Conservation (phyloP, 345 rosid genomes). For the Atalantia buxifolia region DNA sequence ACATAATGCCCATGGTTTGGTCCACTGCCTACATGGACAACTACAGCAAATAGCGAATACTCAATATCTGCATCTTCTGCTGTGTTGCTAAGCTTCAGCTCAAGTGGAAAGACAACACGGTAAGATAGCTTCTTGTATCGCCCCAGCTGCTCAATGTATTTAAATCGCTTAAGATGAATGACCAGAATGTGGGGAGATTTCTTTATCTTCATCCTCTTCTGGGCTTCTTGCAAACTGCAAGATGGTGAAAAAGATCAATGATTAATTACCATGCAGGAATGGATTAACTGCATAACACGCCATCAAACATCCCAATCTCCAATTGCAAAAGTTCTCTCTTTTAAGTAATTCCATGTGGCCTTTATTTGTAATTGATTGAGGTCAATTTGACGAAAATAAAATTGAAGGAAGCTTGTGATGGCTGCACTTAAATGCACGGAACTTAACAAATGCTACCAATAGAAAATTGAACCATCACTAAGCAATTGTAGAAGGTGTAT, state of each 20-base stretch:
- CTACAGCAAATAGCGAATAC: conserved; percentile 95
- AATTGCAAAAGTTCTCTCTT: not conserved
- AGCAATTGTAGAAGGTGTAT: not conserved
- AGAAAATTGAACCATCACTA: not conserved
- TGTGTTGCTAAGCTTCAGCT: conserved; percentile 92
- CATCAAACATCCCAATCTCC: not conserved
- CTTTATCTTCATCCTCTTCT: conserved; percentile 99
- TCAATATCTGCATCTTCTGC: conserved; percentile 86
- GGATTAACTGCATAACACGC: not conserved
- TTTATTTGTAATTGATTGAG: not conserved
- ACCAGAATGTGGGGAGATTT: conserved; percentile 91
- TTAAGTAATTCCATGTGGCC: not conserved
- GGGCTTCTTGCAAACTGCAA: conserved; percentile 98
- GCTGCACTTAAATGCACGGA: not conserved
- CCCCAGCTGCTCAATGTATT: conserved; percentile 93
- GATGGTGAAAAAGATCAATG: not conserved
- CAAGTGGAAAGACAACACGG: conserved; percentile 90
- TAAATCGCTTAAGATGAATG: conserved; percentile 92
- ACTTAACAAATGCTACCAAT: not conserved
- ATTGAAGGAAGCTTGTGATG: not conserved
- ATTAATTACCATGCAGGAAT: not conserved
- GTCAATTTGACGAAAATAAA: not conserved
- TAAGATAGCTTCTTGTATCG: conserved; percentile 95
- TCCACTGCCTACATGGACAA: conserved; percentile 97
- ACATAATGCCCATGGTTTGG: conserved; percentile 98